phyloP scores from a whole-genome alignment of 345 rosid genomes.

The Rhizophora mangle region DNA sequence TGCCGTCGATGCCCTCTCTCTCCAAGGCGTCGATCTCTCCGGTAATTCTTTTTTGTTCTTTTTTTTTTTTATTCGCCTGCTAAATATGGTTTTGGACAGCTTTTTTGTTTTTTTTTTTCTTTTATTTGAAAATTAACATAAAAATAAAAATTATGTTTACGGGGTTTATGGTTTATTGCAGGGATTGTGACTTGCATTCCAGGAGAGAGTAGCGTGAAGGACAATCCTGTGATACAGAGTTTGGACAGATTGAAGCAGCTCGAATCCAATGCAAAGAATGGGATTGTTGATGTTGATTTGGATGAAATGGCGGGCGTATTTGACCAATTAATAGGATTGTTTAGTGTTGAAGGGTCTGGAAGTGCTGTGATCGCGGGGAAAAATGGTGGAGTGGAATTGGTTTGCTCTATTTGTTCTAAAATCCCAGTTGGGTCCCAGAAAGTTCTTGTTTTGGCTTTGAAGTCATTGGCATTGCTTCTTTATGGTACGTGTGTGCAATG shows the following conservation, averaged over 20 bases:
- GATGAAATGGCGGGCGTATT: slow-evolving; percentile 47
- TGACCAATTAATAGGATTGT: slow-evolving; percentile 40
- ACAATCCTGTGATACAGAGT: slow-evolving; percentile 61
- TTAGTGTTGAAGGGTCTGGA: slow-evolving; percentile 43
- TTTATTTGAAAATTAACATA: not conserved
- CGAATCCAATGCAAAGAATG: slow-evolving; percentile 16
- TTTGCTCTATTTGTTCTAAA: slow-evolving; percentile 58
- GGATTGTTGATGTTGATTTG: slow-evolving; percentile 29
- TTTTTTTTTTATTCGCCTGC: not conserved
- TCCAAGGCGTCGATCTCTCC: slow-evolving; percentile 93
- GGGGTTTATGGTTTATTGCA: slow-evolving; percentile 11
- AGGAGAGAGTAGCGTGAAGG: slow-evolving; percentile 57
- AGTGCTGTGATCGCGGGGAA: slow-evolving; percentile 60
- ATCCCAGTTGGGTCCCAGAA: slow-evolving; percentile 29
- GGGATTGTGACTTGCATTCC: slow-evolving; percentile 76
- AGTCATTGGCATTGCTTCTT: slow-evolving; percentile 51
- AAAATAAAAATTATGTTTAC: not conserved
- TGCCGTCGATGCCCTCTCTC: slow-evolving; percentile 74
- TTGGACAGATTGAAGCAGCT: slow-evolving; percentile 55
- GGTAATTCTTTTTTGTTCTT: slow-evolving; percentile 29
- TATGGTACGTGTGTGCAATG: slow-evolving; percentile 43
- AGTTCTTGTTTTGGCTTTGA: slow-evolving; percentile 51
- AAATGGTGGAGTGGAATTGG: slow-evolving; percentile 63
- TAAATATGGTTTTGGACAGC: not conserved
- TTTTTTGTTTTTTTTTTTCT: not conserved